Evolutionary conservation across 257 asterid species (phyloP), one percentile per base, ranked within the genome.

Genomic region (Nicotiana otophora): DNA sequence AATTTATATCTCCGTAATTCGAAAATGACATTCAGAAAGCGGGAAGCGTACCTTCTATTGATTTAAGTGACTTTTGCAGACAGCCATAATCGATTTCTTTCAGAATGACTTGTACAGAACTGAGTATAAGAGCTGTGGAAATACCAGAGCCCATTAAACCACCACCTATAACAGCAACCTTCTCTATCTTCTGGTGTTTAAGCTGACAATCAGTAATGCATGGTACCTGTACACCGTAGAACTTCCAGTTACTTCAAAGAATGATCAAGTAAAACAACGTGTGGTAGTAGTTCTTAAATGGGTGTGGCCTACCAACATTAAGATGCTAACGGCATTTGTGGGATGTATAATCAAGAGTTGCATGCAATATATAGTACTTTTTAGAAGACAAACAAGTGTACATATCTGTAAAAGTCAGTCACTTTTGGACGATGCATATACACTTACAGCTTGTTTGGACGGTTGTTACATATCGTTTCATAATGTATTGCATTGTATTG

Each of bases 131-230:
- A 77, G 82, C 34, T 16, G 84, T 80, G 75, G 88, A 87, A 80
- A 89, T 86, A 26, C 84, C 84, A 16, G 90, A 82, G 63, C 90
- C 88, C 91, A 88, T 75, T 54, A 81, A 19, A 69, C 91, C 92
- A 61, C 90, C 91, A 78, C 89, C 91, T 36, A 91, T 28, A 85
- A 91, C 76, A 80, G 86, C 92, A 85, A 89, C 86, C 84, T 91
- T 87, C 15, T 67, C 80, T 61, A 89, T 86, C 65, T 87, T 87
- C 72, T 85, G 84, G 34, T 89, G 89, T 81, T 75, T 83, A 84
- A 91, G 86, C 30, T 81, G 82, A 82, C 64, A 66, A 42, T 83
- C 81, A 78, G 89, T 85, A 65, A 87, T 76, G 46, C 88, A 90
- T 60, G 90, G 92, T 80, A 90, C 67, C 91, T 91, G 86, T 79